A percentile compares a stretch with the other conserved stretches of the same genome.
Conservation (phyloP, 208 protist species). For the Wallacemonas sp. region DNA sequence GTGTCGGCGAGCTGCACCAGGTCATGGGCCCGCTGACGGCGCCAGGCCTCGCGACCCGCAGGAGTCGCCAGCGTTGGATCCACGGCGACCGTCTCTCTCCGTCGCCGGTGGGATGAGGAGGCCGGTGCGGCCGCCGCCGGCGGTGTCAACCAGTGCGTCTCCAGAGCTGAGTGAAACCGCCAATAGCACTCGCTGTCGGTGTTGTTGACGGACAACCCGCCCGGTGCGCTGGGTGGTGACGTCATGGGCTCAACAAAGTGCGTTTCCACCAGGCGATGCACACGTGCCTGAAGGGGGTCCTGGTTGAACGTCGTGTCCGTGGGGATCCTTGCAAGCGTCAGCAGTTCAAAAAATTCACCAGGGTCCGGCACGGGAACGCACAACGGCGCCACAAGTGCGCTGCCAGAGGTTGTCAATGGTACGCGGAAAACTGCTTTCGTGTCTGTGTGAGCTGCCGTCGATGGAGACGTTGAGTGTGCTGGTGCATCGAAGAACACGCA, state of each 20-base stretch:
- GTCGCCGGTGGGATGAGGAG: neutral
- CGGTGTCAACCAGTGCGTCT: neutral
- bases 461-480: neutral
- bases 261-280: neutral
- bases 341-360: neutral
- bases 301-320: neutral
- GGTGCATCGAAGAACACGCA: slow-evolving; percentile 5
- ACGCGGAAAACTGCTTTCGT: too few species aligned
- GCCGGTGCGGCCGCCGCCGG: neutral
- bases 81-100: neutral
- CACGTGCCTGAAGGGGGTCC: neutral
- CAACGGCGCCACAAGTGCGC: neutral
- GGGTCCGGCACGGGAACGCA: neutral
- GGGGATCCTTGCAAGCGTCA: neutral
- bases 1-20: slow-evolving; percentile 30
- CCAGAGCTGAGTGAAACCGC: neutral
- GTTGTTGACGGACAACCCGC: too few species aligned
- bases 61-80: neutral
- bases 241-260: neutral
- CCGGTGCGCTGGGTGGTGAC: too few species aligned
- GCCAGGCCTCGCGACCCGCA: neutral
- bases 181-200: too few species aligned
- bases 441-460: neutral
- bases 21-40: slow-evolving; percentile 5
- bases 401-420: neutral